Base-by-base conservation (phyloP, 164 flowering plant species). In the Platanus orientalis region DNA sequence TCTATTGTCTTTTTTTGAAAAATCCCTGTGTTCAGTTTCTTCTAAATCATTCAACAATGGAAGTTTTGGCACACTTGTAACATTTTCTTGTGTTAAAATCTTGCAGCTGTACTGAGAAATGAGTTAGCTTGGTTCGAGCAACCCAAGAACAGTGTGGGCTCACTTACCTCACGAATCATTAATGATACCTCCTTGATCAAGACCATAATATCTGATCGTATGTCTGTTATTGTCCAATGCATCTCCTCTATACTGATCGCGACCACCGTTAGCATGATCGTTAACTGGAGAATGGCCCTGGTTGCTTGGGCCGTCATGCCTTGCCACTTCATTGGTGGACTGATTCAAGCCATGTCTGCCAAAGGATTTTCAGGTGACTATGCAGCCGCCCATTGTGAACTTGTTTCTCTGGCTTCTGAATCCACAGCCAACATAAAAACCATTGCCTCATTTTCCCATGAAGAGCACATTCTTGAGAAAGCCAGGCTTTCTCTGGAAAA, bases 301-400 rank as follows among this genome's bases (percentile, higher is more conserved):
- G 94, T 85, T 25, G 89, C 91, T 63, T 85, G 91, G 94, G 94
- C 94, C n/a, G 89, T 88, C 62, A 88, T 88, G 95, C 91, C 95
- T 54, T 86, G 91, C 73, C 95, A 86, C 79, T 84, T 83, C 71
- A 83, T 86, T 20, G 89, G 91, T 21, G 95, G 95, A 24, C 69
- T 86, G 4, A 72, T 84, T 57, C 92, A 88, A 73, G 88, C 91
- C 70, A 83, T 79, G 69, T 83, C 86, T 20, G 83, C 88, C 39
- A 77, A 75, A 69, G 88, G 88, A 51, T 88, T 86, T 69, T 62
- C 88, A 63, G 76, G 84, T 27, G 81, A 78, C 65, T 73, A 72
- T 28, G 62, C 82, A 39, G 71, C 81, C 45, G 75, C 79, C 40
- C 86, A 88, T 69, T 66, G 60, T 45, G 77, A 82, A 54, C 65